Percentiles rank a stretch among this genome's conserved stretches.
These are phyloP conservation scores for Corynespora cassiicola DNA, from an alignment of 2,329 filamentous ascomycete genomes.

Conservation along the genomic window DNA sequence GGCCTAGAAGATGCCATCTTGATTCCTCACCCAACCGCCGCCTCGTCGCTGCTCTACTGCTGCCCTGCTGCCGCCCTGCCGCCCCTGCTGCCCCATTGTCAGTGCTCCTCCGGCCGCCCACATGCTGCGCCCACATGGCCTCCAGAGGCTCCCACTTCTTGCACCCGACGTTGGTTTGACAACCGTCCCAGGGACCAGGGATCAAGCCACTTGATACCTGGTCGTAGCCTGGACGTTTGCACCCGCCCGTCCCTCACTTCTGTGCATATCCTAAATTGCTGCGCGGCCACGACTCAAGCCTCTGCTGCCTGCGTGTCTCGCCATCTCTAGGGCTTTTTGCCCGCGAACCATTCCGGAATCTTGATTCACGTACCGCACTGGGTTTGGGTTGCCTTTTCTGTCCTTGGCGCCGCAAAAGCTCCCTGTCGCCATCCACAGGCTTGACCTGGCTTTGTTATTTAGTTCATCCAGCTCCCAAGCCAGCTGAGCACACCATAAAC, in stretches of 20 bases:
- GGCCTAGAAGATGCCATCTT: conserved; percentile 31
- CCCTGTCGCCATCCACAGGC: too few species aligned
- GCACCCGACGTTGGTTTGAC: conserved; percentile 21
- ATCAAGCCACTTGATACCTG: too few species aligned
- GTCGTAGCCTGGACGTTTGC: conserved; percentile 29
- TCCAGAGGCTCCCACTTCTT: conserved; percentile 28
- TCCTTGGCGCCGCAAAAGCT: conserved; percentile 28
- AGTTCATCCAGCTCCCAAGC: conserved; percentile 36
- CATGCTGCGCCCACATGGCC: conserved; percentile 18
- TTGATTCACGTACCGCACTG: conserved; percentile 35
- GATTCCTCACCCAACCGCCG: too few species aligned
- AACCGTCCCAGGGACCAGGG: conserved; percentile 27
- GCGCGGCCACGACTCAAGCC: conserved; percentile 34
- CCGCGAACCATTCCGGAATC: too few species aligned
- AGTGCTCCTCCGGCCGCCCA: neutral
- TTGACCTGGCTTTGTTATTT: conserved; percentile 37
- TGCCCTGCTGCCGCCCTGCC: conserved; percentile 1
- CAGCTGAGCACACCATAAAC: conserved; percentile 35
- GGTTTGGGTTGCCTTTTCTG: conserved; percentile 35
- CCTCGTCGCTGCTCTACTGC: conserved; percentile 24
- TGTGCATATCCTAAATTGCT: conserved; percentile 31
- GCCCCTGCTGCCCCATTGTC: neutral
- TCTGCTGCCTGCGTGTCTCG: too few species aligned
- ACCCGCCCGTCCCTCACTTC: conserved; percentile 28
- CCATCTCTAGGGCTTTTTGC: too few species aligned